These are phyloP conservation scores for Cyclotella sp. DNA, from an alignment of 108 stramenopile species.

Conservation along the genomic window DNA sequence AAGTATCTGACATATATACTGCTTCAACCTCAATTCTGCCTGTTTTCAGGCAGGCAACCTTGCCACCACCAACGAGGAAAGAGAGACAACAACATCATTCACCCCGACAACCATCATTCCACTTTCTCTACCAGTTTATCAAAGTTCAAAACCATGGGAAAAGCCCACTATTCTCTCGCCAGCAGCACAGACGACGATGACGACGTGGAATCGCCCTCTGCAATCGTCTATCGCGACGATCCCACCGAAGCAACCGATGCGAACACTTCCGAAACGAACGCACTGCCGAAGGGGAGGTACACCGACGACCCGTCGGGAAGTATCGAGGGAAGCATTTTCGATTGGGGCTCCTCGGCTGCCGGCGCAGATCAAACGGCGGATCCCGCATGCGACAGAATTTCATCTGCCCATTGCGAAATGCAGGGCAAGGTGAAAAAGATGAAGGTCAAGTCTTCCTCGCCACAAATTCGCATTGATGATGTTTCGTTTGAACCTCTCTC, in stretches of 20 bases:
- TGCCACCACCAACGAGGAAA: no score
- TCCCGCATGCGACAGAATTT: background rate
- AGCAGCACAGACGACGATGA: no score
- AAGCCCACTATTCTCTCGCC: no score
- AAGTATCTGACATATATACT: no score
- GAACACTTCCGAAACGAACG: no score
- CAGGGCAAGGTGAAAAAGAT: background rate
- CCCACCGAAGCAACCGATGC: background rate
- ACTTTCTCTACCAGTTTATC: no score
- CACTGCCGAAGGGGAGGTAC: background rate
- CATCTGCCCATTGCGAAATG: background rate
- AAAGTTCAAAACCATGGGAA: no score
- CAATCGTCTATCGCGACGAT: background rate
- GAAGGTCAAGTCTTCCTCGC: background rate
- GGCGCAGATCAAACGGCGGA: background rate
- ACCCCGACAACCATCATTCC: no score
- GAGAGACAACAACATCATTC: no score
- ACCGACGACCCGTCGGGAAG: background rate
- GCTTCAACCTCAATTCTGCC: no score
- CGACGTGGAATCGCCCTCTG: no score
- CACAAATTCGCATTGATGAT: constrained; percentile 2
- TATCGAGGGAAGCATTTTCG: constrained; percentile 8
- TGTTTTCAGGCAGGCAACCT: no score
- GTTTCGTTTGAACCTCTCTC: constrained; percentile 26
- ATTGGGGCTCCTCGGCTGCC: constrained; percentile 10